Base-by-base conservation (phyloP, 495 filamentous ascomycete species). In the Thozetella sp. region DNA sequence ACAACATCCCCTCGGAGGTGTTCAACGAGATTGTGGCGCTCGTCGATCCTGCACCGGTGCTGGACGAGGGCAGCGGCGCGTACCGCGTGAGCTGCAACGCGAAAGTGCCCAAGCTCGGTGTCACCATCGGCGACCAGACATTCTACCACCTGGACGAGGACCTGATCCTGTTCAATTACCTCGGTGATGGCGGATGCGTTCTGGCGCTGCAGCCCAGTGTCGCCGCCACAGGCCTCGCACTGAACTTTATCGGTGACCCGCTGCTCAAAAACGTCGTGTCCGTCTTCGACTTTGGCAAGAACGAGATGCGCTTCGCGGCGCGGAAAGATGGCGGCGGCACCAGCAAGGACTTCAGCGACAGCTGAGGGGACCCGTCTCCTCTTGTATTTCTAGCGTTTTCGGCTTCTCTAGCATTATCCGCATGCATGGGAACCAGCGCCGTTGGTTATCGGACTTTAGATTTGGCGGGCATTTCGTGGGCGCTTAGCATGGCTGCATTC, bases 241-340 rank as follows among this genome's bases (percentile, higher is more conserved):
- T 66, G 23, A 72, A 66, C 53, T 79, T 88, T 22, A 57, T 88
- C 25, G 84, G 84, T 2, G 78, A 79, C 57, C 70, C 75, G 2
- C 86, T 83, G 65, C 72, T 85, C 67, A 86, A 82, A 67, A 83
- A 80, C 60, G 83, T 86, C 0, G 64, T 87, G 2, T 70, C 75
- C 0, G 79, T 83, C 13, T 84, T 82, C 64, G 81, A 86, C 71
- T 69, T 87, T 48, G 82, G 79, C 12, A 22, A 15, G 23, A 17
- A 25, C 23, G 23, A 53, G 51, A 30, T 58, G 56, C 46, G 48
- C 20, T 58, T 58, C 27, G 50, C 56, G n/a, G 48, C 4, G 27
- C 51, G 56, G 20, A 52, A 22, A 9, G 48, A 25, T 13, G 48
- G 40, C 20, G 27, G 56, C n/a, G 48, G 48, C 11, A 19, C 20